These are phyloP conservation scores for Trichoderma afroharzianum DNA, from an alignment of 2,329 filamentous ascomycete species.

Conservation along the genomic window DNA sequence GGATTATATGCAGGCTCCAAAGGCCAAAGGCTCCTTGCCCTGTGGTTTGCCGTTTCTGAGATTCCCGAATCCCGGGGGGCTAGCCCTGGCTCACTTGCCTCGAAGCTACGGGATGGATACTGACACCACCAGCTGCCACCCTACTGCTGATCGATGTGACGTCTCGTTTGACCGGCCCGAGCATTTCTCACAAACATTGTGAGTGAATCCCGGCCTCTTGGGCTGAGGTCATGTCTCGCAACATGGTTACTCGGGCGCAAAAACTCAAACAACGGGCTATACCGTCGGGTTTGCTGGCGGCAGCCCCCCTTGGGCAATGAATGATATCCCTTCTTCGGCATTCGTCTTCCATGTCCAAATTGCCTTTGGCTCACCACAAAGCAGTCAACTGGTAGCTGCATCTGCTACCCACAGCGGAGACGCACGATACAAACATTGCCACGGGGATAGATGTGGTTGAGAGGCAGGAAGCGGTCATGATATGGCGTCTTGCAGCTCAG, in stretches of 20 bases:
- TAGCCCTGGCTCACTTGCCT: slow-evolving; percentile 1
- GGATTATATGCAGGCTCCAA: slow-evolving; percentile 3
- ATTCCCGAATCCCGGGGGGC: background rate
- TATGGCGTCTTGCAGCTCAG: background rate
- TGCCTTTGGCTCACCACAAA: background rate
- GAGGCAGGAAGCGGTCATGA: background rate
- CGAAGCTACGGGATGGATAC: slow-evolving; percentile 1
- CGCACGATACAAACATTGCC: background rate
- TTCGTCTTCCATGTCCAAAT: background rate
- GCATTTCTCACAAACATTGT: background rate
- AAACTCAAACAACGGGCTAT: background rate
- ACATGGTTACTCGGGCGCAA: background rate
- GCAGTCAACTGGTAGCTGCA: background rate
- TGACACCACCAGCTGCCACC: background rate
- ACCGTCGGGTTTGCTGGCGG: background rate
- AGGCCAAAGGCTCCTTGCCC: background rate
- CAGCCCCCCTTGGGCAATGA: background rate
- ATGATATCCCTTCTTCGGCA: background rate
- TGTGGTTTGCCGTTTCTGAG: background rate
- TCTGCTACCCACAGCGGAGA: slow-evolving; percentile 6
- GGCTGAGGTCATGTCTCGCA: background rate
- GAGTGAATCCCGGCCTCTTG: background rate
- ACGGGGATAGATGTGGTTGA: background rate
- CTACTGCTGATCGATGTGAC: background rate
- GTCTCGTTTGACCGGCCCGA: background rate